Conservation (phyloP, 2,329 filamentous ascomycete genomes). For the Pseudogymnoascus sp. region DNA sequence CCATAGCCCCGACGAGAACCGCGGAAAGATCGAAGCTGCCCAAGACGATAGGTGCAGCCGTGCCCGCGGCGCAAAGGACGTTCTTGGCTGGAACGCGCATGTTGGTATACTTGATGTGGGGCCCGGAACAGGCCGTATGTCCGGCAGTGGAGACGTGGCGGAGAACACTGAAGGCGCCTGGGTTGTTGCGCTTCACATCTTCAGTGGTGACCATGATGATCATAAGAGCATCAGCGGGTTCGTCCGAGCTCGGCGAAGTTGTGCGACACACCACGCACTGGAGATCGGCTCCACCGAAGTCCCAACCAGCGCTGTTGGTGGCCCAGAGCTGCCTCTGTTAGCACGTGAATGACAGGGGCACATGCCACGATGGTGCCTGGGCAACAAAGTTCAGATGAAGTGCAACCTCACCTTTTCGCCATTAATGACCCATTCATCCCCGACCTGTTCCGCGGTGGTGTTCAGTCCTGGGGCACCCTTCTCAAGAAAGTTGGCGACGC, state of each 20-base stretch:
- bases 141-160: constrained; percentile 39
- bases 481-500: constrained; percentile 45
- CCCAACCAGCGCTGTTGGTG: constrained; percentile 48
- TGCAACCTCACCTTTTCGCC: constrained; percentile 41
- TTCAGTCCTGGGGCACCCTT: constrained; percentile 40
- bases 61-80: constrained; percentile 38
- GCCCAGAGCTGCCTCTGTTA: constrained; percentile 40
- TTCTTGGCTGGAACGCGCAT: constrained; percentile 42
- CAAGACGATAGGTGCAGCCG: constrained; percentile 37
- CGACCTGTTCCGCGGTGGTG: constrained; percentile 42
- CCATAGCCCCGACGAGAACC: constrained; percentile 47
- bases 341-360: neutral
- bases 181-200: constrained; percentile 38
- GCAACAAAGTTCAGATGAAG: neutral
- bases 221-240: constrained; percentile 35
- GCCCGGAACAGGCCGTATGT: constrained; percentile 41
- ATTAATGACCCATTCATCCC: constrained; percentile 44
- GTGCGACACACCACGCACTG: constrained; percentile 44
- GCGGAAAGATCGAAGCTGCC: constrained; percentile 37
- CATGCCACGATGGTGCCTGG: neutral
- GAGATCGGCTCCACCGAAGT: constrained; percentile 44
- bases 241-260: constrained; percentile 24
- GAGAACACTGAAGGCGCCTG: constrained; percentile 39
- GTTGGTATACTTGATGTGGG: constrained; percentile 41
- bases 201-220: constrained; percentile 43